A percentile compares a stretch with the other conserved stretches of the same genome.
Evolutionary conservation across 371 early-diverging fungal genomes (phyloP).

Genomic region (Dichotomocladium elegans): DNA sequence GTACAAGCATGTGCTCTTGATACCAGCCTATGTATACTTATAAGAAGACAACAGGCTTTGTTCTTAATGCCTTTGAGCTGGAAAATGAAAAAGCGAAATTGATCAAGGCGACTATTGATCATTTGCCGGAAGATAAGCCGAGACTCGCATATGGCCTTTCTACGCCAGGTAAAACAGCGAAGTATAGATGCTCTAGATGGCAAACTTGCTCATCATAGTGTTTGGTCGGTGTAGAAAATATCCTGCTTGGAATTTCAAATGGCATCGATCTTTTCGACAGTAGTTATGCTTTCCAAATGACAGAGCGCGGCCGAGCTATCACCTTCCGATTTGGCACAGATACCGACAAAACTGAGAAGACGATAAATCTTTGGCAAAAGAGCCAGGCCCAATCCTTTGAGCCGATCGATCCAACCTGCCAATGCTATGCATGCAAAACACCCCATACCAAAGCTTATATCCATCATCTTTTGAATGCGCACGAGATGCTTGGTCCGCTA

Average conservation of each 20-base stretch:
- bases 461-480: constrained; percentile 70
- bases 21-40: neutral
- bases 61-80: constrained; percentile 42
- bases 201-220: neutral
- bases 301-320: constrained; percentile 43
- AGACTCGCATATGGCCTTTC: constrained; percentile 47
- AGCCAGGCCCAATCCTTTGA: constrained; percentile 50
- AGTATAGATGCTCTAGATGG: neutral
- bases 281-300: constrained; percentile 43
- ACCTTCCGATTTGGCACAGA: constrained; percentile 30
- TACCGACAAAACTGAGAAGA: constrained; percentile 20
- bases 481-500: constrained; percentile 79
- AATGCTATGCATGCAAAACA: constrained; percentile 65
- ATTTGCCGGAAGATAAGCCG: constrained; percentile 46
- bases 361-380: constrained; percentile 54
- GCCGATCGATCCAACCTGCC: constrained; percentile 57
- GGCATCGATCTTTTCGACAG: constrained; percentile 79
- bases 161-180: constrained; percentile 26
- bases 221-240: constrained; percentile 40
- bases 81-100: constrained; percentile 5
- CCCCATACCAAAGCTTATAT: constrained; percentile 73
- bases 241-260: constrained; percentile 53
- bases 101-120: constrained; percentile 26
- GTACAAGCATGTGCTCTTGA: neutral
- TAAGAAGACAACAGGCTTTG: constrained; percentile 33